A percentile compares a stretch with the other conserved stretches of the same genome.
These are phyloP conservation scores for Nematodospora valgi DNA, from an alignment of 805 yeast species.

Conservation along the genomic window DNA sequence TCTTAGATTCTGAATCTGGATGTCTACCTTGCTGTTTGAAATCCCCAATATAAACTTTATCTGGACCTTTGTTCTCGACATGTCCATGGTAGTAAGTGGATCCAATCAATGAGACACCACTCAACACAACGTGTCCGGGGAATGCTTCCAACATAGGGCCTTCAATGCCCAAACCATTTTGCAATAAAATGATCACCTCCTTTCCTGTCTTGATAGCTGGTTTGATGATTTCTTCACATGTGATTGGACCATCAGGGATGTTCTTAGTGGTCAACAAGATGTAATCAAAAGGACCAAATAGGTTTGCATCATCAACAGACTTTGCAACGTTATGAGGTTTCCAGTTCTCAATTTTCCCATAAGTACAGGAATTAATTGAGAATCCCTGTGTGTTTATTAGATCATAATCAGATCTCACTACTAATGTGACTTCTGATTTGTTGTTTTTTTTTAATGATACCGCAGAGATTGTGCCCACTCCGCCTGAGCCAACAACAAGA, in stretches of 20 bases:
- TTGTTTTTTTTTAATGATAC: slow-evolving; percentile 52
- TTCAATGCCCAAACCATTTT: slow-evolving; percentile 40
- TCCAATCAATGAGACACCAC: slow-evolving; percentile 36
- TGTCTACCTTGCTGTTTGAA: slow-evolving; percentile 17
- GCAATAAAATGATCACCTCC: slow-evolving; percentile 33
- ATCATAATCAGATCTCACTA: slow-evolving; percentile 36
- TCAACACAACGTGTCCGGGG: slow-evolving; percentile 31
- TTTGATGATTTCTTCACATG: slow-evolving; percentile 41
- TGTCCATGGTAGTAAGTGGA: slow-evolving; percentile 26
- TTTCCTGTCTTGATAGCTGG: slow-evolving; percentile 26
- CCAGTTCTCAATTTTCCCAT: slow-evolving; percentile 28
- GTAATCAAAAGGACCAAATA: slow-evolving; percentile 30
- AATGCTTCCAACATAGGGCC: slow-evolving; percentile 25
- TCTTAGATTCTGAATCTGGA: slow-evolving; percentile 8
- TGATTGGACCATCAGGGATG: slow-evolving; percentile 31
- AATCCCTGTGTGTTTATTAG: slow-evolving; percentile 26
- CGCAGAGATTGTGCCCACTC: slow-evolving; percentile 80
- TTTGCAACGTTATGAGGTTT: slow-evolving; percentile 27
- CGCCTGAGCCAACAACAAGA: slow-evolving; percentile 77
- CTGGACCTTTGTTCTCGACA: slow-evolving; percentile 18
- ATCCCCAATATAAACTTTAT: slow-evolving; percentile 20
- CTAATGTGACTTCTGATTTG: slow-evolving; percentile 36
- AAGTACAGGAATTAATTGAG: slow-evolving; percentile 28
- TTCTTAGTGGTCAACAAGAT: slow-evolving; percentile 38
- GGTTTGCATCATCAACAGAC: slow-evolving; percentile 26